These are phyloP conservation scores for Evansstolkia leycettana DNA, from an alignment of 495 filamentous ascomycete species.

Conservation along the genomic window DNA sequence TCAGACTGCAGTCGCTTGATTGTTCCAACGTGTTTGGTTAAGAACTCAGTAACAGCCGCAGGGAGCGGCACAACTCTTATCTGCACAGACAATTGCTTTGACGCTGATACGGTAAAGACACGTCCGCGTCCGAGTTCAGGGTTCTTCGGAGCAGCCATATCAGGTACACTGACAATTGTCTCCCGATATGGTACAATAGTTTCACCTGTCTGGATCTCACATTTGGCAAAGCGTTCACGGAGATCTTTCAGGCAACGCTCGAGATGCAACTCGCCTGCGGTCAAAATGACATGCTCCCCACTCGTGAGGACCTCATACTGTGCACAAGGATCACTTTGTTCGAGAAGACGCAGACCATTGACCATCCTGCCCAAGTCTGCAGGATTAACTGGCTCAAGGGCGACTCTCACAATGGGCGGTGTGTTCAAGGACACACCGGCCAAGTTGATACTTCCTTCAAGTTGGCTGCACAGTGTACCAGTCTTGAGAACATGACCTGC, in stretches of 20 bases:
- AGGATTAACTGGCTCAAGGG: constrained; percentile 80
- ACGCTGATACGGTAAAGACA: constrained; percentile 60
- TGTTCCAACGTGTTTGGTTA: constrained; percentile 62
- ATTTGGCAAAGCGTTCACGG: constrained; percentile 81
- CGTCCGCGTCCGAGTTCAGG: constrained; percentile 81
- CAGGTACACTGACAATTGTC: constrained; percentile 70
- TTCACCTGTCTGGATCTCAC: constrained; percentile 87
- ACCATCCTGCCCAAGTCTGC: constrained; percentile 91
- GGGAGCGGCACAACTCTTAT: constrained; percentile 77
- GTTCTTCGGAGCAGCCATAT: constrained; percentile 83
- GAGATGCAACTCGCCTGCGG: constrained; percentile 87
- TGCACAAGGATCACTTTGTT: constrained; percentile 91
- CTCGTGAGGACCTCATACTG: constrained; percentile 87
- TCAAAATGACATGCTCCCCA: constrained; percentile 90
- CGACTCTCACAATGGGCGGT: constrained; percentile 88
- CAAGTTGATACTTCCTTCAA: constrained; percentile 83
- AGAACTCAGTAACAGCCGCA: constrained; percentile 65
- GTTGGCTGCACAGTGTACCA: constrained; percentile 81
- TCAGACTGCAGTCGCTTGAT: constrained; percentile 73
- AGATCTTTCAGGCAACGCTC: constrained; percentile 93
- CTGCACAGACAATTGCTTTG: constrained; percentile 71
- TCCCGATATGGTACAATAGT: constrained; percentile 96
- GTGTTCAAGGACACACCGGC: constrained; percentile 70
- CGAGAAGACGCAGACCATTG: constrained; percentile 69
- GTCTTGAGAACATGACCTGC: constrained; percentile 89